Base-by-base conservation (phyloP, 1,139 yeast genomes). In the Zygoascus meyerae region DNA sequence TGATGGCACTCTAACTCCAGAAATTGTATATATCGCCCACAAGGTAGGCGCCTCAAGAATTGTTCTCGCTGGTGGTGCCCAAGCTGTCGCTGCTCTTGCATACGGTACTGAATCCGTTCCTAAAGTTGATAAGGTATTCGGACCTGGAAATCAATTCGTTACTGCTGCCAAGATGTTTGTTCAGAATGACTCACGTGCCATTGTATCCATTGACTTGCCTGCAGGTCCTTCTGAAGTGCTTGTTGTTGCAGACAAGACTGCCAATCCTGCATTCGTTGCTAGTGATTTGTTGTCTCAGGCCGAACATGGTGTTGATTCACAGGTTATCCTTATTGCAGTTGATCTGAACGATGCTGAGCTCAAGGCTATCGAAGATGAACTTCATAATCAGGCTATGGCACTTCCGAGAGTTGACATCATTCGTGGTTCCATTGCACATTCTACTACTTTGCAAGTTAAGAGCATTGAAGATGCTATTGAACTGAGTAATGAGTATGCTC, bases 81-180 rank as follows among this genome's bases (percentile, higher is more conserved):
- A 92, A 71, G 99, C 98, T 2, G 86, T 92, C 47, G 95, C 97
- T 38, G 95, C 99, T 2, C 78, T 92, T 95, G 98, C 98, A 1
- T 92, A 92, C 64, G 98, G 99, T 63, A 94, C 98, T 7, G 87
- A 86, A 59, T 71, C 85, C 34, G 84, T 92, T 41, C 85, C 95
- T 49, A 92, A 94, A 68, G 94, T 94, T 64, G 97, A 92, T 69
- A 92, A 92, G 74, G 90, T 92, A 52, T 76, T 92, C 67, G 99
- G 99, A 45, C 99, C 99, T 17, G 99, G 98, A 51, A 92, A 92
- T 70, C 99, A 92, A 70, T 92, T 94, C 65, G 99, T 92, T 48
- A 92, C 99, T 21, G 98, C 98, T 44, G 99, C 98, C 37, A 92
- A 92, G 73, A 94, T 94, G 98, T 73, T 85, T 64, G 95, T 94